Evolutionary conservation across 2,329 filamentous ascomycete genomes (phyloP).

Genomic region (Tolypocladium paradoxum): DNA sequence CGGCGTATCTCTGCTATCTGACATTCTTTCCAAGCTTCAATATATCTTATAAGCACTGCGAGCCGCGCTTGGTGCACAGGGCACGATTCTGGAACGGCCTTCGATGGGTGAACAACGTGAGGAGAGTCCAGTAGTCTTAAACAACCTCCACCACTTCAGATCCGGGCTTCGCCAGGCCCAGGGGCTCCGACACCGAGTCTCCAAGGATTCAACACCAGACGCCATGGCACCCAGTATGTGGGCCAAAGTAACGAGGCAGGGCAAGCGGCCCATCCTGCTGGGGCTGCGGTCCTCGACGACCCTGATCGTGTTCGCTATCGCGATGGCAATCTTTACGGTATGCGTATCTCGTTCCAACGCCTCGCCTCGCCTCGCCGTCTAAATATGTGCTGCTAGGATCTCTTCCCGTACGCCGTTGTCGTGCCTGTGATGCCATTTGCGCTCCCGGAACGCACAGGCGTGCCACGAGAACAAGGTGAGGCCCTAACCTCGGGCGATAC

Average conservation of each 20-base stretch:
- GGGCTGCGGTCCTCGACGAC: slow-evolving; percentile 19
- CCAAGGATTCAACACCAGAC: not conserved
- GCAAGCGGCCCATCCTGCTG: slow-evolving; percentile 16
- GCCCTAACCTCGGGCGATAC: not conserved
- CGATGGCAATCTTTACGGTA: slow-evolving; percentile 24
- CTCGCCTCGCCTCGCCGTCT: not conserved
- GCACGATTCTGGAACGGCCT: not conserved
- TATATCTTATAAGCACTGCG: not conserved
- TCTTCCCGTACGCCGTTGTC: slow-evolving; percentile 23
- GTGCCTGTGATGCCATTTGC: slow-evolving; percentile 22
- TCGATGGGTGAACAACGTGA: not conserved
- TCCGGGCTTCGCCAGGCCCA: not conserved
- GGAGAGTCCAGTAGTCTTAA: not conserved
- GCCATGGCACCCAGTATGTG: slow-evolving; percentile 10
- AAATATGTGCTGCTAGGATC: slow-evolving; percentile 13
- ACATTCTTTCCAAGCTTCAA: not conserved
- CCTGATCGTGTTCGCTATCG: slow-evolving; percentile 20
- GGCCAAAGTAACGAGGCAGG: slow-evolving; percentile 4
- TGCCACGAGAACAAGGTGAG: slow-evolving; percentile 11
- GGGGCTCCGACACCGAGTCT: not conserved
- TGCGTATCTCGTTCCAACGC: not conserved
- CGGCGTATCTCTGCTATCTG: not conserved
- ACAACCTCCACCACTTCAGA: not conserved
- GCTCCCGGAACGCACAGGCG: slow-evolving; percentile 14
- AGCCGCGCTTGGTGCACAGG: not conserved